Conservation (phyloP, 2,329 filamentous ascomycete genomes). For the Hymenoscyphus fructigenus region DNA sequence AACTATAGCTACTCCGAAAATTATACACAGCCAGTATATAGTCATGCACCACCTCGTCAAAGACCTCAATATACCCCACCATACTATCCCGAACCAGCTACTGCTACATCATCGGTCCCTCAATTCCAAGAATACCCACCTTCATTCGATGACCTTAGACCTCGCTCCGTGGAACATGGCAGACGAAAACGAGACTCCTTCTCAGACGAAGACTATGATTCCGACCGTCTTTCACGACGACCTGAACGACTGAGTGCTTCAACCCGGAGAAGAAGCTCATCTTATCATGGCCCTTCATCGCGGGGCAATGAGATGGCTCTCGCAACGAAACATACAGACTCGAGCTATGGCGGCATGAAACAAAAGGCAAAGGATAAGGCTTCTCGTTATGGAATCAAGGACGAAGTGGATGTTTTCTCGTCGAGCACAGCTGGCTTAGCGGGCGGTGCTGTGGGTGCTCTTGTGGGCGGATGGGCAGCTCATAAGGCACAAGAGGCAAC, state of each 20-base stretch:
- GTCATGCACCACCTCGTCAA: slow-evolving; percentile 7
- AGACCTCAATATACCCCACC: slow-evolving; percentile 20
- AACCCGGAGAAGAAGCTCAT: slow-evolving; percentile 4
- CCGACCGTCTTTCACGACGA: background rate
- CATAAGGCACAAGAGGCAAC: slow-evolving; percentile 27
- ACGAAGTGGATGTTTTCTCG: slow-evolving; percentile 28
- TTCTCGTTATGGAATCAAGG: slow-evolving; percentile 25
- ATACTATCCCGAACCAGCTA: background rate
- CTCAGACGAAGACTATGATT: background rate
- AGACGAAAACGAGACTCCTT: slow-evolving; percentile 6
- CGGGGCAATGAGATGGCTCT: slow-evolving; percentile 5
- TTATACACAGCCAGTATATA: slow-evolving; percentile 6
- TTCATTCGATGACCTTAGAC: background rate
- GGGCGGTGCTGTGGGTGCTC: slow-evolving; percentile 27
- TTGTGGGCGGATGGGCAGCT: slow-evolving; percentile 31
- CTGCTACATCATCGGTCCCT: background rate
- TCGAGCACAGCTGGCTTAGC: slow-evolving; percentile 22
- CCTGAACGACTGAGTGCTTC: background rate
- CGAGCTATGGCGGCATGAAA: slow-evolving; percentile 7
- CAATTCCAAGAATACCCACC: background rate
- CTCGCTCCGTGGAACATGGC: background rate
- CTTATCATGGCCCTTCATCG: slow-evolving; percentile 8
- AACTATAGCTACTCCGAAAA: slow-evolving; percentile 5
- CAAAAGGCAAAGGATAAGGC: slow-evolving; percentile 20
- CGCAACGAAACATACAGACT: slow-evolving; percentile 5